Percentiles rank a stretch among this genome's conserved stretches.
Evolutionary conservation across 345 rosid genomes (phyloP).

Genomic region (Chamaenerion angustifolium): DNA sequence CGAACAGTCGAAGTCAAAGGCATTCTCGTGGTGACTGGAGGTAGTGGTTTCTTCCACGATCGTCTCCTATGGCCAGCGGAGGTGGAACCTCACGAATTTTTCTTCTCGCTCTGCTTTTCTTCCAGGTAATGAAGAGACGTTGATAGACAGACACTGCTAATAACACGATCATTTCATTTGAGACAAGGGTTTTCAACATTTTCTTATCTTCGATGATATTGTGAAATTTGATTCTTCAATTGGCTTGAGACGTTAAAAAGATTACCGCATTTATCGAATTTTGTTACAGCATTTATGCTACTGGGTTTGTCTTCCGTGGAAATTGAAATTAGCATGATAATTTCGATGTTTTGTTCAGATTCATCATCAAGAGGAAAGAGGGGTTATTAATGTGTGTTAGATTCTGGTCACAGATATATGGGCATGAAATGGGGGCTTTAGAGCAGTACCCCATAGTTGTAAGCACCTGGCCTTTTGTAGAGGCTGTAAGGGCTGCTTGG

Average conservation of each 20-base stretch:
- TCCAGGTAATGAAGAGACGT: conserved; percentile 4
- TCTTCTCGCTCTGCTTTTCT: conserved; percentile 2
- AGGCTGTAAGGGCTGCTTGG: conserved; percentile 89
- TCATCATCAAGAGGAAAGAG: no score
- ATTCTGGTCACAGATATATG: conserved; percentile 22
- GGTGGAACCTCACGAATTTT: neutral
- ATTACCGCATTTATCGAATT: neutral
- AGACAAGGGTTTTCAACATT: neutral
- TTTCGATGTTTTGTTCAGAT: neutral
- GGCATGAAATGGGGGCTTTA: conserved; percentile 18
- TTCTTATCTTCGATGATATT: neutral
- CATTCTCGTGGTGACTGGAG: no score
- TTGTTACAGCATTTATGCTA: neutral
- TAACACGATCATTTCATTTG: neutral
- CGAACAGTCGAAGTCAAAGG: no score
- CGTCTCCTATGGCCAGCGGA: neutral
- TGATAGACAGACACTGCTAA: neutral
- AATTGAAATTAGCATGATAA: neutral
- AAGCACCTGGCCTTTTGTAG: conserved; percentile 82
- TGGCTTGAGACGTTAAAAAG: neutral
- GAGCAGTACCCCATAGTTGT: conserved; percentile 55
- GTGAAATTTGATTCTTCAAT: neutral
- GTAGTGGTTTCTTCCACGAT: no score
- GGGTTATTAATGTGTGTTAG: no score
- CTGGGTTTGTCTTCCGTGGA: neutral